Base-by-base conservation (phyloP, 1,284 basidiomycete genomes). In the Tranzscheliella williamsii region DNA sequence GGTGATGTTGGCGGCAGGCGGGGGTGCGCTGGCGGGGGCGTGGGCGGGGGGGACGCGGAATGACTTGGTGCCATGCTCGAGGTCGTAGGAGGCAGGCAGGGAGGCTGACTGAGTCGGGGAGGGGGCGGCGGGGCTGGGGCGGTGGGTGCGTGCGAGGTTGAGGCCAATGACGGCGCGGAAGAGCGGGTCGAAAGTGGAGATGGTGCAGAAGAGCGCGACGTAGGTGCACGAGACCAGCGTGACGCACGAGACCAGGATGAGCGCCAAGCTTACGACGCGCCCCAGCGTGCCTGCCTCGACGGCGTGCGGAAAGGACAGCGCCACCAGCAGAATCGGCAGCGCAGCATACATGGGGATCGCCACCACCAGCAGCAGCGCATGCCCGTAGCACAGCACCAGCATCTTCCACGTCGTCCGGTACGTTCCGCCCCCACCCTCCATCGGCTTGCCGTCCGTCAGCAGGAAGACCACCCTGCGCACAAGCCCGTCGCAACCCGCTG, bases 151-250 rank as follows among this genome's bases (percentile, higher is more conserved):
- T n/a, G n/a, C n/a, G n/a, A n/a, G n/a, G n/a, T n/a, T n/a, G n/a
- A 60, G 36, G 0, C 56, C 56, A 8, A 60, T 45, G 4, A 38
- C 56, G 1, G 56, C 56, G 2, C 50, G 20, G 34, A 61, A 61
- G 11, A 61, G 20, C 0, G 57, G 57, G 16, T 61, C 57, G 11
- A 61, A 20, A 6, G 46, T 54, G 1, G 43, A 32, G 9, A 54
- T 38, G 1, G 46, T 44, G 20, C 50, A 54, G 12, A 49, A 61
- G 2, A 39, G 1, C 8, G 51, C 51, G 3, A 50, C 24, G 12
- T 39, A 32, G 6, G 32, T 49, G 27, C 56, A 49, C 9, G 42
- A 42, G 1, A 38, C 1, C 9, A 52, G 17, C 4, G 55, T 42
- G 24, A 49, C 32, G 8, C 9, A 11, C 11, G 32, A 34, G 18